A percentile compares a stretch with the other conserved stretches of the same genome.
These are phyloP conservation scores for Arthroderma sp. DNA, from an alignment of 2,329 filamentous ascomycete genomes.

Conservation along the genomic window DNA sequence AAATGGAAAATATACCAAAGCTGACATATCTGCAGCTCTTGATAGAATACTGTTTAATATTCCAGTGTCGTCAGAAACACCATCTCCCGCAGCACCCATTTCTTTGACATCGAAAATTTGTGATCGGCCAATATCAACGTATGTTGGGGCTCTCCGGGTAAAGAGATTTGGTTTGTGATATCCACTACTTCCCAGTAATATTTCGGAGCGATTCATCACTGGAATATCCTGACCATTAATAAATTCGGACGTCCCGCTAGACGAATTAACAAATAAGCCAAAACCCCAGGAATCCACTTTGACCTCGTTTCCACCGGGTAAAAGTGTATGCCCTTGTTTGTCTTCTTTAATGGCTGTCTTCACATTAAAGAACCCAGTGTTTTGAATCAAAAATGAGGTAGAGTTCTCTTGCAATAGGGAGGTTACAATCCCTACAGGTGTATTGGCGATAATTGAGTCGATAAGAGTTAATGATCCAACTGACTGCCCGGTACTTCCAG, in stretches of 20 bases:
- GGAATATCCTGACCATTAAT: slow-evolving; percentile 3
- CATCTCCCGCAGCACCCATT: slow-evolving; percentile 36
- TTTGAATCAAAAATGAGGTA: slow-evolving; percentile 11
- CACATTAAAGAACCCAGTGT: slow-evolving; percentile 13
- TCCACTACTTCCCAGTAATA: background rate
- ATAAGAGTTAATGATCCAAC: slow-evolving; percentile 43
- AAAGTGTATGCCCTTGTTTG: background rate
- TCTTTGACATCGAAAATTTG: slow-evolving; percentile 14
- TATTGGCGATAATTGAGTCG: slow-evolving; percentile 40
- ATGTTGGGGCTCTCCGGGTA: background rate
- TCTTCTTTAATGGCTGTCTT: slow-evolving; percentile 8
- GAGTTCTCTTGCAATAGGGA: slow-evolving; percentile 1
- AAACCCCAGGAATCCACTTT: slow-evolving; percentile 15
- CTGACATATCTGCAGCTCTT: slow-evolving; percentile 11
- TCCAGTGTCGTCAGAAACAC: slow-evolving; percentile 31
- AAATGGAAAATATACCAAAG: slow-evolving; percentile 59
- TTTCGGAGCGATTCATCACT: background rate
- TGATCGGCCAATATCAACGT: background rate
- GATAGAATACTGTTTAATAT: slow-evolving; percentile 13
- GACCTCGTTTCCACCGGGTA: slow-evolving; percentile 12
- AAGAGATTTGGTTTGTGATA: background rate
- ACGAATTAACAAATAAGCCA: slow-evolving; percentile 6
- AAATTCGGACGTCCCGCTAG: slow-evolving; percentile 5
- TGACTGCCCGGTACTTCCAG: slow-evolving; percentile 26
- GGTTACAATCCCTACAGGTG: slow-evolving; percentile 31